Percentiles rank a stretch among this genome's conserved stretches.
Conservation (phyloP, 2,329 filamentous ascomycete species). For the Cladobotryum mycophilum region DNA sequence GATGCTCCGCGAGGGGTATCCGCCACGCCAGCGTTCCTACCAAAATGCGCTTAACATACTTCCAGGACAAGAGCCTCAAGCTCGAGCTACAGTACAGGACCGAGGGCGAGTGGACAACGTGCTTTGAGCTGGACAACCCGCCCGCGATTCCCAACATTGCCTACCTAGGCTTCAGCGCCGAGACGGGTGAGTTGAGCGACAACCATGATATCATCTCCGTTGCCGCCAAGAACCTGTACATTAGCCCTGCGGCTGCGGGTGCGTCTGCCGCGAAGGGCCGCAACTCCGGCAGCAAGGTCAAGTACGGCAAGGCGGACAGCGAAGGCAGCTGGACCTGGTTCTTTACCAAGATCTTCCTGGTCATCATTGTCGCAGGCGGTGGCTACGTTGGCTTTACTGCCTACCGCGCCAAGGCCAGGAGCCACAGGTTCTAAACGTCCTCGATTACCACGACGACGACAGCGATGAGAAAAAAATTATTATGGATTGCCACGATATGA, state of each 20-base stretch:
- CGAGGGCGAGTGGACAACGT: constrained; percentile 80
- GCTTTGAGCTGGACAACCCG: constrained; percentile 69
- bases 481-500: background rate
- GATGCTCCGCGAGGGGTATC: constrained; percentile 89
- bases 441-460: background rate
- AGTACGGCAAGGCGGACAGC: constrained; percentile 22
- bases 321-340: constrained; percentile 54
- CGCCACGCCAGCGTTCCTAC: constrained; percentile 74
- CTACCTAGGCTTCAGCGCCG: constrained; percentile 73
- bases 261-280: constrained; percentile 24
- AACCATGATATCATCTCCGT: constrained; percentile 95
- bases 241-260: constrained; percentile 42
- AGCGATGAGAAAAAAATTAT: no score
- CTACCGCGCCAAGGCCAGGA: constrained; percentile 63
- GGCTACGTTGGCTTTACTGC: constrained; percentile 81
- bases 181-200: constrained; percentile 94
- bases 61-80: constrained; percentile 87
- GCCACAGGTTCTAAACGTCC: constrained; percentile 46
- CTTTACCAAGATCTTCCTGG: constrained; percentile 75
- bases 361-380: constrained; percentile 63
- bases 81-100: constrained; percentile 92
- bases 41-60: constrained; percentile 86
- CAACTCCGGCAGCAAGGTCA: constrained; percentile 28
- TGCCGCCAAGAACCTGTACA: constrained; percentile 82
- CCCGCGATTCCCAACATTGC: constrained; percentile 72